Evolutionary conservation across 163 green algal genomes (phyloP), one percentile per base, ranked within the genome.

Genomic region (Chlorella variabilis): DNA sequence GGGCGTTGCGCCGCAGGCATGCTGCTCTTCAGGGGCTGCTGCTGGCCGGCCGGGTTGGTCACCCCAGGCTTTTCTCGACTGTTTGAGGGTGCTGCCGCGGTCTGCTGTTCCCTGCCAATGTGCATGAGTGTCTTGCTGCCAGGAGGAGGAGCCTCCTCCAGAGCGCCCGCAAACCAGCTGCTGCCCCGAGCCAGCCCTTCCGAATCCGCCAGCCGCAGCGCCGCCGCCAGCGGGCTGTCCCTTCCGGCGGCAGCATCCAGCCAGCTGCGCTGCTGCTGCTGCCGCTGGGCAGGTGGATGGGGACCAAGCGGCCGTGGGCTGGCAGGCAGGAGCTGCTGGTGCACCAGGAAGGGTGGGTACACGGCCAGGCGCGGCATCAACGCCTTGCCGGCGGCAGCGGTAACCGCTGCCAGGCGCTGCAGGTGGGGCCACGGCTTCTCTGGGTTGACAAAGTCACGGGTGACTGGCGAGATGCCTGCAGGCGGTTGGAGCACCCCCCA

Each of bases 371-470:
- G 89, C 1, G 94, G 94, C 69, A 96, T 77, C 61, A 98, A 87
- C 23, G 85, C 63, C 51, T 92, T 93, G 67, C 93, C 92, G 21
- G 83, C 63, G 2, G 68, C 79, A 1, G 90, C 88, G 6, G 90
- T 93, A 41, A 83, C 90, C 13, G 61, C 74, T 45, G 92, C 92
- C 54, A 98, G 90, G 58, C 58, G 70, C 4, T 74, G 33, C n/a
- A 98, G 68, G 77, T 96, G 91, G 15, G 94, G 94, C 94, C 94
- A 98, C 11, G 88, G 78, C 45, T 80, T 85, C 78, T 97, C 92
- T 34, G 93, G 91, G 85, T 96, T 97, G 13, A 98, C 93, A 41
- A 84, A 96, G 79, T 98, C 94, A 17, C 82, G 84, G 6, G 94
- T 98, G 23, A 98, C 39, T 4, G 94, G 94, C 0, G 89, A 95